These are phyloP conservation scores for Diaporthe caulivora DNA, from an alignment of 2,329 filamentous ascomycete species.

Conservation along the genomic window DNA sequence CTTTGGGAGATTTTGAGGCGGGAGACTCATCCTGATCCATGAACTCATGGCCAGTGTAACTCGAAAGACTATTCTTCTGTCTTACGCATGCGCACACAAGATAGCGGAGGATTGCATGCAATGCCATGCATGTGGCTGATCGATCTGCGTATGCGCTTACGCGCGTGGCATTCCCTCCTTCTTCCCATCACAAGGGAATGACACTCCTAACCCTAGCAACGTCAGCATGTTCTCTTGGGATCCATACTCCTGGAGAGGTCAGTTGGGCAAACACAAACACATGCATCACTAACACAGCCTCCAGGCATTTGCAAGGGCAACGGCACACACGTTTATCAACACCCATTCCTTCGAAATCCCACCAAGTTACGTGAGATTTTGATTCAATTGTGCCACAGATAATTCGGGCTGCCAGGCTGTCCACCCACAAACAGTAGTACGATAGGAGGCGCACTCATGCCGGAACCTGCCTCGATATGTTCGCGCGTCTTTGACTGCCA, in stretches of 20 bases:
- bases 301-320: background rate
- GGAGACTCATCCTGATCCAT: background rate
- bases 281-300: background rate
- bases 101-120: background rate
- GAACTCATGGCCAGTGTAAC: background rate
- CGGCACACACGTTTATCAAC: background rate
- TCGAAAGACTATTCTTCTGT: background rate
- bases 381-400: background rate
- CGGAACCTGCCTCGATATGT: background rate
- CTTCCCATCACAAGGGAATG: background rate
- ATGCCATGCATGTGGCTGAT: slow-evolving; percentile 21
- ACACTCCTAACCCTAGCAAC: slow-evolving; percentile 10
- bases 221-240: background rate
- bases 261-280: background rate
- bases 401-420: background rate
- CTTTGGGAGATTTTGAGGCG: background rate
- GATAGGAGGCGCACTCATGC: background rate
- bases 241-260: background rate
- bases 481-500: background rate
- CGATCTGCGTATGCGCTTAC: slow-evolving; percentile 15
- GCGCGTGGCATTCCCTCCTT: background rate
- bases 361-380: background rate
- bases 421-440: background rate
- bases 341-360: too few relatives aligned
- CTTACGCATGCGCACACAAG: background rate